phyloP scores from a whole-genome alignment of 306 rosid genomes.

The Prunus davidiana region DNA sequence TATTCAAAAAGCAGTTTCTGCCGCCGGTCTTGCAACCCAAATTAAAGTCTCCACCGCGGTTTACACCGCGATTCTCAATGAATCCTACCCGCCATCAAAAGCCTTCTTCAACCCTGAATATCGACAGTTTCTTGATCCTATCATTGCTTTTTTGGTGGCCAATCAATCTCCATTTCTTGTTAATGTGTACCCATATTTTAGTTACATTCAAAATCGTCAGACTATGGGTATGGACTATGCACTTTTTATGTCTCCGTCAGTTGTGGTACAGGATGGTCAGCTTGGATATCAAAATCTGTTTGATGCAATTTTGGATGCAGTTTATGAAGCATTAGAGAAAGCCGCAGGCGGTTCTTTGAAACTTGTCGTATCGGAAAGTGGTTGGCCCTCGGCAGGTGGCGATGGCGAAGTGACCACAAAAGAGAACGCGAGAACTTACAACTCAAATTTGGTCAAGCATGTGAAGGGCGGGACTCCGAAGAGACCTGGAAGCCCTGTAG shows the following conservation, averaged over 20 bases:
- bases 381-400: constrained; percentile 43
- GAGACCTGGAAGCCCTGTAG: constrained; percentile 31
- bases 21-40: constrained; percentile 1
- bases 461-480: constrained; percentile 41
- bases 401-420: constrained; percentile 19
- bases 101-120: constrained; percentile 1
- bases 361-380: constrained; percentile 46
- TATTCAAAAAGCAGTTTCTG: constrained; percentile 9
- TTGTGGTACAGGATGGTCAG: not conserved
- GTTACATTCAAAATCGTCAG: not conserved
- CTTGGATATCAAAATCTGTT: constrained; percentile 17
- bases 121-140: not conserved
- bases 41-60: constrained; percentile 19
- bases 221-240: constrained; percentile 14
- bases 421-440: constrained; percentile 40
- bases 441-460: constrained; percentile 34
- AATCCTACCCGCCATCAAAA: constrained; percentile 17
- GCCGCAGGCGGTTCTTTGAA: constrained; percentile 29
- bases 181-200: not conserved
- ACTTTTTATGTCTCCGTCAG: constrained; percentile 4
- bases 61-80: not conserved
- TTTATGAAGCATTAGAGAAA: constrained; percentile 42
- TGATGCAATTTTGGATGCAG: constrained; percentile 39
- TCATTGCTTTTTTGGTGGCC: not conserved
- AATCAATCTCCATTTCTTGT: not conserved